Percentiles rank a stretch among this genome's conserved stretches.
phyloP scores from a whole-genome alignment of 2,329 filamentous ascomycete species.

The Stachybotrys elegans region DNA sequence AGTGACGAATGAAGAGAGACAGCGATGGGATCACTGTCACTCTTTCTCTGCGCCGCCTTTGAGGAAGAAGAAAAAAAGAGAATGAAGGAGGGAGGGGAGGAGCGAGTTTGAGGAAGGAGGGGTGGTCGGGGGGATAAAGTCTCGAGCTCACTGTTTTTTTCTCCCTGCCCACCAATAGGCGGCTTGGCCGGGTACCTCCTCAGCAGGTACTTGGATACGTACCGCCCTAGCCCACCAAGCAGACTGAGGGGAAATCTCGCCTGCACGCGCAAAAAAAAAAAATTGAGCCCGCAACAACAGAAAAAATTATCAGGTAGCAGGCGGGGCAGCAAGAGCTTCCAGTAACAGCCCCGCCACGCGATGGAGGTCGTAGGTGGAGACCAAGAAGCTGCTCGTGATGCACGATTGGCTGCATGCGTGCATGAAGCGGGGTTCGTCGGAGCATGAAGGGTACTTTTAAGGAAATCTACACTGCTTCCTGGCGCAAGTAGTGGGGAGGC shows the following conservation, averaged over 20 bases:
- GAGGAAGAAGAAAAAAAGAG: constrained; percentile 16
- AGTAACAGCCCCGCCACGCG: neutral
- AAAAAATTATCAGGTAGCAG: neutral
- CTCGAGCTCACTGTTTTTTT: too few species aligned
- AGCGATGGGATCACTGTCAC: constrained; percentile 33
- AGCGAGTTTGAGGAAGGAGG: constrained; percentile 10
- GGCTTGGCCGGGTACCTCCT: too few species aligned
- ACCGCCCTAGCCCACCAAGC: too few species aligned
- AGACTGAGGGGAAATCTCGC: too few species aligned
- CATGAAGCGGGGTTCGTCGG: neutral
- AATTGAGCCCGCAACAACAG: neutral
- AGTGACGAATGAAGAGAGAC: constrained; percentile 31
- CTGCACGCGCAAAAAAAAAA: neutral
- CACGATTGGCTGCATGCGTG: neutral
- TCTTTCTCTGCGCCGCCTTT: constrained; percentile 33
- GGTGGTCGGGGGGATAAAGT: too few species aligned
- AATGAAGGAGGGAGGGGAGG: constrained; percentile 20
- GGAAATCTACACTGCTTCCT: too few species aligned
- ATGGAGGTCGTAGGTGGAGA: constrained; percentile 3
- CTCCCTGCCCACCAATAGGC: too few species aligned
- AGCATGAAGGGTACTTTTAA: neutral
- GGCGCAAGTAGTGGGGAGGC: too few species aligned
- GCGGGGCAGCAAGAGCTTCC: neutral
- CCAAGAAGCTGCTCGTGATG: neutral
- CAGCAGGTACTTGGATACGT: too few species aligned